Evolutionary conservation across 176 grass and related monocot species (phyloP).

Genomic region (Saccharum spontaneum): DNA sequence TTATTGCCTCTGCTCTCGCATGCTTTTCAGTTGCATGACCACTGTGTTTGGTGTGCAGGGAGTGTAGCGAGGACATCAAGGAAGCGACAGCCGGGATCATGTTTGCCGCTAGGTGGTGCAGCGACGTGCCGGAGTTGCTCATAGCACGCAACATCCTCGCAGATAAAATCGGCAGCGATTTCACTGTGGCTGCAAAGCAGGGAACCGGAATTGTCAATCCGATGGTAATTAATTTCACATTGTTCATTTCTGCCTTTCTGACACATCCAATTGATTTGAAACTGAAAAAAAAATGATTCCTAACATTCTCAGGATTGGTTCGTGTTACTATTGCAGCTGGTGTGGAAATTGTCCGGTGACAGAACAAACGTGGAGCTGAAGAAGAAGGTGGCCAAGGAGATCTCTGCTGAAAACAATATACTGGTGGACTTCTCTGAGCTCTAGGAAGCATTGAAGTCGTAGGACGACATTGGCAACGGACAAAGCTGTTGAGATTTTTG

Average conservation of each 20-base stretch:
- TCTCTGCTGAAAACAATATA: slow-evolving; percentile 32
- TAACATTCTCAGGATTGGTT: not conserved
- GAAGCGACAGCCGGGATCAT: slow-evolving; percentile 37
- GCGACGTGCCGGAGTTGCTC: slow-evolving; percentile 44
- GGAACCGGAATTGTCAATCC: slow-evolving; percentile 33
- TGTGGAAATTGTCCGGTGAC: slow-evolving; percentile 38
- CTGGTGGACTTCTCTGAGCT: slow-evolving; percentile 15
- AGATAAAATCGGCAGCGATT: slow-evolving; percentile 45
- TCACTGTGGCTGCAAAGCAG: not conserved
- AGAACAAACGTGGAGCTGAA: slow-evolving; percentile 29
- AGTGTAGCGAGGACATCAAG: slow-evolving; percentile 16
- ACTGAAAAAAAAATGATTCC: not conserved
- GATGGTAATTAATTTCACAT: slow-evolving; percentile 10
- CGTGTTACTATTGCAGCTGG: slow-evolving; percentile 27
- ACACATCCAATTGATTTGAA: not conserved
- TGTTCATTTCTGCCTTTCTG: not conserved
- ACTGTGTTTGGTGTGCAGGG: not conserved
- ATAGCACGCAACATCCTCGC: slow-evolving; percentile 28
- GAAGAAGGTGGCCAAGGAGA: slow-evolving; percentile 40
- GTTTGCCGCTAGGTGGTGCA: slow-evolving; percentile 37
- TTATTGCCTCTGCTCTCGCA: too few relatives aligned
- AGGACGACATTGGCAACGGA: too few relatives aligned
- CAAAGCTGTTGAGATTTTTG: too few relatives aligned
- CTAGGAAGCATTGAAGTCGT: not conserved
- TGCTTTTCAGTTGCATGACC: too few relatives aligned